phyloP scores from a whole-genome alignment of 129 eudicot species.

The Deinandra increscens region DNA sequence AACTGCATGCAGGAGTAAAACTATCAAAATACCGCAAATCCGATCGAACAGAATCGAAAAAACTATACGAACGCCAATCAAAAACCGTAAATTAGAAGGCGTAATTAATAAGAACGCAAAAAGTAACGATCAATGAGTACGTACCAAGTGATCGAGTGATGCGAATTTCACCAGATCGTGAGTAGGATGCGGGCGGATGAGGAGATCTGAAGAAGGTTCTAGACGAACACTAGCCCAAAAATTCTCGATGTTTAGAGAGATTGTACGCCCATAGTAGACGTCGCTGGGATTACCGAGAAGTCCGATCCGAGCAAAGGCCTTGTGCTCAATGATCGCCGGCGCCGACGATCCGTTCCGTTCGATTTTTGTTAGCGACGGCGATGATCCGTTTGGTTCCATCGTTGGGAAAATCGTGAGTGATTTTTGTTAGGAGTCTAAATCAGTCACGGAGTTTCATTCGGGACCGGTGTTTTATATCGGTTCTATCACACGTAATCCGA shows the following conservation, averaged over 20 bases:
- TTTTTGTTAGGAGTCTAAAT: not conserved
- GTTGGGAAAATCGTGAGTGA: not conserved
- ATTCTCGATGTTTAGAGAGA: slow-evolving; percentile 69
- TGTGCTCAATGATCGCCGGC: slow-evolving; percentile 53
- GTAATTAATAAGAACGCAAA: slow-evolving; percentile 8
- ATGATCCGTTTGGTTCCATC: slow-evolving; percentile 5
- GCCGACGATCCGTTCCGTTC: slow-evolving; percentile 17
- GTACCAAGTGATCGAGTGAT: slow-evolving; percentile 71
- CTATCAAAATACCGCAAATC: not conserved
- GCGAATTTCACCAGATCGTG: slow-evolving; percentile 81
- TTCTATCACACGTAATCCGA: too few relatives aligned
- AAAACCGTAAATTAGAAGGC: not conserved
- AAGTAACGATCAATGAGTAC: not conserved
- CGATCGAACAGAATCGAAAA: not conserved
- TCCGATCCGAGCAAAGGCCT: slow-evolving; percentile 78
- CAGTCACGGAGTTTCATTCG: not conserved
- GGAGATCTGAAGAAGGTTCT: slow-evolving; percentile 64
- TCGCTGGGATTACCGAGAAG: slow-evolving; percentile 91
- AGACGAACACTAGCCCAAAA: slow-evolving; percentile 80
- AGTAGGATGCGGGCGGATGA: slow-evolving; percentile 72
- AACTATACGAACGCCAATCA: not conserved
- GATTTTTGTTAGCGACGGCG: not conserved
- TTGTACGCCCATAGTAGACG: slow-evolving; percentile 70
- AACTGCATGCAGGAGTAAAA: not conserved
- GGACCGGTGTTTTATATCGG: not conserved